A percentile compares a stretch with the other conserved stretches of the same genome.
Evolutionary conservation across 2,329 filamentous ascomycete species (phyloP).

Genomic region (Pseudocercospora crystallina): DNA sequence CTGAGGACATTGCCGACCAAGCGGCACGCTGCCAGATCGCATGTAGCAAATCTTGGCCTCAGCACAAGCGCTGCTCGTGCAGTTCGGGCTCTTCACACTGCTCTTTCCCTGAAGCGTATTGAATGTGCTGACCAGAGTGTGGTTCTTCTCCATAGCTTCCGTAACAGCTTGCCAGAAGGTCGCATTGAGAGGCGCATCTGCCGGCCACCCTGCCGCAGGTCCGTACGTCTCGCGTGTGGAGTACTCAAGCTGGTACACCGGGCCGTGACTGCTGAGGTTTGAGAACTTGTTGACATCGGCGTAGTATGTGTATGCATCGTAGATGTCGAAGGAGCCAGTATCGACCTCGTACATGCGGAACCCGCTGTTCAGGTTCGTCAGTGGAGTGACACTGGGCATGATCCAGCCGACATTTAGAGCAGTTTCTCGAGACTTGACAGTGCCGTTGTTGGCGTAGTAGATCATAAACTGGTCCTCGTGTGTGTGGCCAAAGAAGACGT

Average conservation of each 20-base stretch:
- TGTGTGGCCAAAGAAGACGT: constrained; percentile 56
- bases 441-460: constrained; percentile 53
- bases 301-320: constrained; percentile 56
- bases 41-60: constrained; percentile 61
- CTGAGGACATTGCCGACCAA: constrained; percentile 54
- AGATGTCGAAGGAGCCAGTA: constrained; percentile 54
- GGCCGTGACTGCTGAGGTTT: constrained; percentile 42
- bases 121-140: constrained; percentile 49
- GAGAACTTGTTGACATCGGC: constrained; percentile 51
- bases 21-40: constrained; percentile 53
- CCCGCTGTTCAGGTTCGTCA: constrained; percentile 56
- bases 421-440: constrained; percentile 38
- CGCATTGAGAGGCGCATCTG: constrained; percentile 54
- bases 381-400: constrained; percentile 51
- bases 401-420: constrained; percentile 55
- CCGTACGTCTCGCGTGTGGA: constrained; percentile 53
- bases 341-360: constrained; percentile 58
- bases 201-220: constrained; percentile 45
- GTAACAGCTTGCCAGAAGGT: constrained; percentile 61
- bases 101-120: constrained; percentile 56
- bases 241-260: constrained; percentile 53
- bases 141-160: constrained; percentile 56
- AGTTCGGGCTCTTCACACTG: constrained; percentile 53
- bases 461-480: constrained; percentile 57
- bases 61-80: constrained; percentile 53